These are phyloP conservation scores for Zasmidium cellare DNA, from an alignment of 2,329 filamentous ascomycete species.

Conservation along the genomic window DNA sequence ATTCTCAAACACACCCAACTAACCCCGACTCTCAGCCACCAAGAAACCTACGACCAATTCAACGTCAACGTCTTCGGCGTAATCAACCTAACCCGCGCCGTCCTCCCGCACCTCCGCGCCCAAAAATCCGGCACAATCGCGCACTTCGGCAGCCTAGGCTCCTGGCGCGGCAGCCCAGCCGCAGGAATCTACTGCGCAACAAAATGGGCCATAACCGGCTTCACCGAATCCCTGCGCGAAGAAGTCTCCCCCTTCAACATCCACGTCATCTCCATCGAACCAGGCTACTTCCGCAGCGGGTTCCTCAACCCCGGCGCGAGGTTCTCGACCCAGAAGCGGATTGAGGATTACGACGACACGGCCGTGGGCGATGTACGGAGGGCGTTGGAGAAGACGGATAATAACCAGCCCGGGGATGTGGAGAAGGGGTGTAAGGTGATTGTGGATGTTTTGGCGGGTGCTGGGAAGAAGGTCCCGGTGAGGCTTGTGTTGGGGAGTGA, in stretches of 20 bases:
- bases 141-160: conserved; percentile 49
- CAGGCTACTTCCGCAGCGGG: conserved; percentile 55
- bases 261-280: conserved; percentile 49
- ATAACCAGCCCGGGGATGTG: conserved; percentile 58
- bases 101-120: conserved; percentile 25
- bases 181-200: conserved; percentile 43
- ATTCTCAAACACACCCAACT: background rate
- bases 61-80: conserved; percentile 27
- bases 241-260: conserved; percentile 48
- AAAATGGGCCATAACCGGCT: conserved; percentile 49
- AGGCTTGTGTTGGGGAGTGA: conserved; percentile 59
- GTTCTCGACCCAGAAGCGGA: conserved; percentile 12
- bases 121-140: conserved; percentile 22
- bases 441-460: conserved; percentile 56
- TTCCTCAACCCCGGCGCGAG: conserved; percentile 42
- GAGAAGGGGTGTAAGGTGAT: conserved; percentile 54
- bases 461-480: conserved; percentile 54
- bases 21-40: conserved; percentile 1
- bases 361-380: conserved; percentile 36
- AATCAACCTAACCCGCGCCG: conserved; percentile 23
- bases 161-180: conserved; percentile 41
- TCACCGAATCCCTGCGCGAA: conserved; percentile 45
- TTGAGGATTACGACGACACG: conserved; percentile 36
- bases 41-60: conserved; percentile 20
- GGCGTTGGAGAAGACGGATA: conserved; percentile 40